Base-by-base conservation (phyloP, 768 basidiomycete genomes). In the Leccinum boreale region DNA sequence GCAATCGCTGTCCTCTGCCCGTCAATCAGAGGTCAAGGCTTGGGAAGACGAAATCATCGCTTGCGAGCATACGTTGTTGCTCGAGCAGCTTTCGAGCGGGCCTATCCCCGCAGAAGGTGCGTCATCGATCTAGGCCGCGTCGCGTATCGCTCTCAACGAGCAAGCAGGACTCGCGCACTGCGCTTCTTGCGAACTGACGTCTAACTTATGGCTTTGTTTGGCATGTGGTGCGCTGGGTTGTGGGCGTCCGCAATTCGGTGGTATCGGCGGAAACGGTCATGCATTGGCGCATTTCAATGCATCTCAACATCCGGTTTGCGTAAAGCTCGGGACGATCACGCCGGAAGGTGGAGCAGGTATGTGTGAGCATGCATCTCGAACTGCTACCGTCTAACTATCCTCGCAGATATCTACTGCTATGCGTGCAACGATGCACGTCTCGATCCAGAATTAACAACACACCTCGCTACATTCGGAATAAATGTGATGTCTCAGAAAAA, bases 301-400 rank as follows among this genome's bases (percentile, higher is more conserved):
- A 46, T 86, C 87, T 0, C 77, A 79, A 0, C 97, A 99, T 66
- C 81, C 85, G 0, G 81, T 94, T 21, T 89, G 88, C 55, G 94
- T 98, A 33, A 99, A 98, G 70, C 78, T 98, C 0, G 97, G 97
- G 0, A 98, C 96, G 0, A 97, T 99, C 62, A 95, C 95, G 1
- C 91, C 97, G 0, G 95, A 98, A 67, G 96, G 96, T 3, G 82
- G 78, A 1, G 96, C 92, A 56, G 94, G 94, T 92, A 52, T 28
- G 85, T 71, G 8, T 6, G 5, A 11, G 21, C 35, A 15, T n/a
- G 1, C 53, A 17, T 49, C 47, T 53, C 0, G 15, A n/a, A 8
- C 44, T 6, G 7, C 12, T 28, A 5, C n/a, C 31, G 4, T 26
- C 35, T 36, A 4, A 52, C 0, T 3, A 1, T 12, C 1, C 1